Conservation (phyloP, 805 yeast genomes). For the Yueomyces sinensis region DNA sequence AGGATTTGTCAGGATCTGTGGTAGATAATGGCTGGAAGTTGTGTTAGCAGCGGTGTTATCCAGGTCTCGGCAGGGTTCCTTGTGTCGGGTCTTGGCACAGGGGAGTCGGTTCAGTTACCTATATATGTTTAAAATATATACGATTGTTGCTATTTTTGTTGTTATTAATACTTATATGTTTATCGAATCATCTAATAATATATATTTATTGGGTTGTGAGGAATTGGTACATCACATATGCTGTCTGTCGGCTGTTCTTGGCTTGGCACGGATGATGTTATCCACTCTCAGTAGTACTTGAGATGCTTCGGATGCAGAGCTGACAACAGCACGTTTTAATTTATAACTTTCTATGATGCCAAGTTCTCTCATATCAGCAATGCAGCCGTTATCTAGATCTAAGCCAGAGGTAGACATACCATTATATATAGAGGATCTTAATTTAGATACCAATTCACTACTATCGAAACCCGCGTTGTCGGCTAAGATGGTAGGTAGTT, state of each 20-base stretch:
- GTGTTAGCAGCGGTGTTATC: too few species aligned
- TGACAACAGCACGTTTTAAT: slow-evolving; percentile 84
- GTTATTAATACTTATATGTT: too few species aligned
- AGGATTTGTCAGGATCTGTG: too few species aligned
- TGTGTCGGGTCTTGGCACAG: too few species aligned
- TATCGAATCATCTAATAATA: too few species aligned
- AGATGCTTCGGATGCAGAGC: slow-evolving; percentile 96
- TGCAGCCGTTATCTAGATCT: slow-evolving; percentile 68
- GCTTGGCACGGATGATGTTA: slow-evolving; percentile 91
- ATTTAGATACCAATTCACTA: slow-evolving; percentile 77
- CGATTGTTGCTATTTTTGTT: too few species aligned
- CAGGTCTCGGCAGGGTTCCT: too few species aligned
- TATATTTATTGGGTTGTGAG: too few species aligned
- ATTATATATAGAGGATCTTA: slow-evolving; percentile 72
- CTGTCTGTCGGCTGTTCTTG: slow-evolving; percentile 59
- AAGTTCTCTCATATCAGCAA: slow-evolving; percentile 88
- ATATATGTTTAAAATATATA: too few species aligned
- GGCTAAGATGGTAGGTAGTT: slow-evolving; percentile 87
- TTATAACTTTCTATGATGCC: slow-evolving; percentile 91
- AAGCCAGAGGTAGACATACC: slow-evolving; percentile 89
- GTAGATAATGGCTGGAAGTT: too few species aligned
- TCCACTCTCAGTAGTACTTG: slow-evolving; percentile 93
- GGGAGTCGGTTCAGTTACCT: too few species aligned
- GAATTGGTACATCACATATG: too few species aligned
- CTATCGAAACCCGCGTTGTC: slow-evolving; percentile 97